These are phyloP conservation scores for Fraxinus ornus DNA, from an alignment of 305 asterid genomes.

Conservation along the genomic window DNA sequence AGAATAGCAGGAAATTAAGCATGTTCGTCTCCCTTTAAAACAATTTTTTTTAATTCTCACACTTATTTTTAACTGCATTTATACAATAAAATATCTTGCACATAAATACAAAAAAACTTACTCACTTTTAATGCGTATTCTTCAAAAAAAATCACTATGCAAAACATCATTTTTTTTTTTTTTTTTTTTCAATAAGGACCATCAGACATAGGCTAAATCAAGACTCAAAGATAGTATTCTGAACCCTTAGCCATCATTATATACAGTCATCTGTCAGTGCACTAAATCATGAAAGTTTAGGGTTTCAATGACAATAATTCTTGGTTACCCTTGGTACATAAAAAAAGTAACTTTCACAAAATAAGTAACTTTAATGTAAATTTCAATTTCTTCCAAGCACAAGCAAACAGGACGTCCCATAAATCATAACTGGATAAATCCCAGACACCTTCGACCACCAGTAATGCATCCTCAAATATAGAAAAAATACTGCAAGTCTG, in stretches of 20 bases:
- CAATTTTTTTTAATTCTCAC: too few relatives aligned
- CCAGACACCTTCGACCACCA: background rate
- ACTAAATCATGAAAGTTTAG: background rate
- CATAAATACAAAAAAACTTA: too few relatives aligned
- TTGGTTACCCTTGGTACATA: background rate
- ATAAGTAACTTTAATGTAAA: too few relatives aligned
- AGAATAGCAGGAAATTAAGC: too few relatives aligned
- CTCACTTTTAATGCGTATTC: too few relatives aligned
- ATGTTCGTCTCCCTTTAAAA: too few relatives aligned
- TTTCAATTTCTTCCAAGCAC: background rate
- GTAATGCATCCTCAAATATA: background rate
- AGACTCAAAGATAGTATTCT: background rate
- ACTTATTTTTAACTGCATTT: too few relatives aligned
- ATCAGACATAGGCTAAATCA: background rate
- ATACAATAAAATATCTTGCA: too few relatives aligned
- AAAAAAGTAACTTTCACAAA: too few relatives aligned
- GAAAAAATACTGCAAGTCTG: background rate
- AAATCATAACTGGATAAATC: background rate
- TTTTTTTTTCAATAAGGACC: too few relatives aligned
- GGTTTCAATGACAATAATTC: background rate
- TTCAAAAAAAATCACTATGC: too few relatives aligned
- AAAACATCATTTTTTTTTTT: too few relatives aligned
- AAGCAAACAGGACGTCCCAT: background rate
- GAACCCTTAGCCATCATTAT: background rate
- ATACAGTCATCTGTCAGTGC: background rate